These are phyloP conservation scores for Orbilia blumenaviensis DNA, from an alignment of 2,329 filamentous ascomycete genomes.

Conservation along the genomic window DNA sequence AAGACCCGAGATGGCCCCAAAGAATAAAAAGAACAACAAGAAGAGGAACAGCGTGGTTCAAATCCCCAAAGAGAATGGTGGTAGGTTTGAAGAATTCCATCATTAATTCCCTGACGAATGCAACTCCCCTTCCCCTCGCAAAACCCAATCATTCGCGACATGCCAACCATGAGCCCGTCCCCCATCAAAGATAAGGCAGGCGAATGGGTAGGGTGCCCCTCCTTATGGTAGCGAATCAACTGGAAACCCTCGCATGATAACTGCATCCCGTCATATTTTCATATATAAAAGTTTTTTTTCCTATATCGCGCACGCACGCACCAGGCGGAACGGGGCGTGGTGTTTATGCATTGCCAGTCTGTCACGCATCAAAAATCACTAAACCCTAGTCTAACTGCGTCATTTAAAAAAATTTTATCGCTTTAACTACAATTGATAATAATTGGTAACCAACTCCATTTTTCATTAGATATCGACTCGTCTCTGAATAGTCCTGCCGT, in stretches of 20 bases:
- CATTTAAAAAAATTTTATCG: slow-evolving; percentile 30
- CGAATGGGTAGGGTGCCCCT: not conserved
- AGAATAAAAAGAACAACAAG: slow-evolving; percentile 39
- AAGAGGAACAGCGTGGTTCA: slow-evolving; percentile 45
- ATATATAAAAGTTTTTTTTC: slow-evolving; percentile 4
- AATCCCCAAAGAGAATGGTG: slow-evolving; percentile 43
- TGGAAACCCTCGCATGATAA: slow-evolving; percentile 30
- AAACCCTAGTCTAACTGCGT: slow-evolving; percentile 30
- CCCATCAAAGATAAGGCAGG: slow-evolving; percentile 5
- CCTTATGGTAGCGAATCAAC: slow-evolving; percentile 17
- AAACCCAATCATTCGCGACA: slow-evolving; percentile 19
- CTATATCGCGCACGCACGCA: slow-evolving; percentile 19
- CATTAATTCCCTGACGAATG: slow-evolving; percentile 12
- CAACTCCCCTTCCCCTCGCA: slow-evolving; percentile 8
- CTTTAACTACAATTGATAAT: not conserved
- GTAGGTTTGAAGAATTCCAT: slow-evolving; percentile 27
- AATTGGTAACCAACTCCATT: slow-evolving; percentile 7
- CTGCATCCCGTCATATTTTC: slow-evolving; percentile 11
- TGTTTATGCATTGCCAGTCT: slow-evolving; percentile 53
- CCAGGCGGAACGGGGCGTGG: slow-evolving; percentile 3
- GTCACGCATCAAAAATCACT: slow-evolving; percentile 37
- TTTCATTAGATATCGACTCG: slow-evolving; percentile 40
- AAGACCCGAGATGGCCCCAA: slow-evolving; percentile 37
- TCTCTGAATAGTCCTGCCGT: slow-evolving; percentile 34
- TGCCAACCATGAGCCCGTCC: slow-evolving; percentile 1